A percentile compares a stretch with the other conserved stretches of the same genome.
phyloP scores from a whole-genome alignment of 2,329 filamentous ascomycete species.

The Byssochlamys sp. region DNA sequence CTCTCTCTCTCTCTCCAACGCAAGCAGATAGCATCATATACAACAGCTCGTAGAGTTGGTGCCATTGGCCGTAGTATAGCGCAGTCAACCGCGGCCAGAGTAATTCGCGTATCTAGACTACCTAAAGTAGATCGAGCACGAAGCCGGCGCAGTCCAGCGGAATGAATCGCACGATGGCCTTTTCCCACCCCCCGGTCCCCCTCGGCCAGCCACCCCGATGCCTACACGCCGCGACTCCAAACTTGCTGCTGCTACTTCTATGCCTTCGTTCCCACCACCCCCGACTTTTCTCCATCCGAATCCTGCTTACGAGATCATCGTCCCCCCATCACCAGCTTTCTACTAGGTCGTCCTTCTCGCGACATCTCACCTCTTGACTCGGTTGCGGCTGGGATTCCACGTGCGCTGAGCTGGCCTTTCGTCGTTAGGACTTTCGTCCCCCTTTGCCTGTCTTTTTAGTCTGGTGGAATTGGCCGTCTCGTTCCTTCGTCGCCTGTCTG shows the following conservation, averaged over 20 bases:
- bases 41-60: too few relatives aligned
- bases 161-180: too few relatives aligned
- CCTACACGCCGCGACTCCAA: not conserved
- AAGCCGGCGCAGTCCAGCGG: too few relatives aligned
- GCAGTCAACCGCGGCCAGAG: too few relatives aligned
- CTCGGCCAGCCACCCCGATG: not conserved
- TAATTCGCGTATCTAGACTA: too few relatives aligned
- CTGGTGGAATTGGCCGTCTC: constrained; percentile 10
- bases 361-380: not conserved
- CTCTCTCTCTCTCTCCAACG: not conserved
- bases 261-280: not conserved
- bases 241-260: not conserved
- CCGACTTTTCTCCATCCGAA: not conserved
- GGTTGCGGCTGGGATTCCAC: constrained; percentile 8
- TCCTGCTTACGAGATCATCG: constrained; percentile 18
- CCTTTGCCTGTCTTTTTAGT: constrained; percentile 1
- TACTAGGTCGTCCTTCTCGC: constrained; percentile 1
- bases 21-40: not conserved
- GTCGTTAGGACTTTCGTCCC: not conserved
- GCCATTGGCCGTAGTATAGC: too few relatives aligned
- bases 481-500: constrained; percentile 5
- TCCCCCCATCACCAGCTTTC: not conserved
- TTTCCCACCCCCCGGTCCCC: not conserved
- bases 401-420: not conserved
- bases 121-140: too few relatives aligned